A percentile compares a stretch with the other conserved stretches of the same genome.
Evolutionary conservation across 1,284 basidiomycete species (phyloP).

Genomic region (Marasmius fiardii): DNA sequence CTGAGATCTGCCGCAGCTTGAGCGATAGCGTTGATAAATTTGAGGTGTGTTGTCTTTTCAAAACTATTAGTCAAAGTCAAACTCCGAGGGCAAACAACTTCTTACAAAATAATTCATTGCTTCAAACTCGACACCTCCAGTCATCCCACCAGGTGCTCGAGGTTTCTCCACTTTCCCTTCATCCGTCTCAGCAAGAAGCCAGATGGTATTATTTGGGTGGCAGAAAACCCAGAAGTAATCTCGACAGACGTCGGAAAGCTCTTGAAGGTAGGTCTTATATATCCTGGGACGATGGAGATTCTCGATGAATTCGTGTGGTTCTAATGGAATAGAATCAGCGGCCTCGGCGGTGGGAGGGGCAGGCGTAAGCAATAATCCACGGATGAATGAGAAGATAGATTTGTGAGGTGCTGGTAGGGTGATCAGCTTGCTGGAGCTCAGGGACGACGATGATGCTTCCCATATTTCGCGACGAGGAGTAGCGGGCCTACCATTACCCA

Average conservation of each 20-base stretch:
- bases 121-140: slow-evolving; percentile 97
- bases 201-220: slow-evolving; percentile 90
- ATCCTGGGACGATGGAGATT: slow-evolving; percentile 79
- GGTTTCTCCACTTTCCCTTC: slow-evolving; percentile 85
- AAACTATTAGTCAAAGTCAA: slow-evolving; percentile 13
- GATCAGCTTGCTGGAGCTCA: slow-evolving; percentile 44
- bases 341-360: slow-evolving; percentile 71
- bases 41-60: slow-evolving; percentile 78
- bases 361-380: slow-evolving; percentile 68
- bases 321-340: slow-evolving; percentile 52
- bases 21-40: slow-evolving; percentile 77
- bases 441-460: slow-evolving; percentile 39
- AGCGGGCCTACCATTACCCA: slow-evolving; percentile 29
- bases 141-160: slow-evolving; percentile 95
- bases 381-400: slow-evolving; percentile 66
- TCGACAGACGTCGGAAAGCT: slow-evolving; percentile 85
- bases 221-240: slow-evolving; percentile 99
- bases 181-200: slow-evolving; percentile 81
- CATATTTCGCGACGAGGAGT: slow-evolving; percentile 46
- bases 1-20: slow-evolving; percentile 60
- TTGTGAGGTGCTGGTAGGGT: slow-evolving; percentile 71
- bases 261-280: slow-evolving; percentile 89
- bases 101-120: slow-evolving; percentile 93
- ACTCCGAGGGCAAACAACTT: slow-evolving; percentile 14
- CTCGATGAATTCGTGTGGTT: slow-evolving; percentile 88